These are phyloP conservation scores for Pythium biforme DNA, from an alignment of 352 stramenopile genomes.

Conservation along the genomic window DNA sequence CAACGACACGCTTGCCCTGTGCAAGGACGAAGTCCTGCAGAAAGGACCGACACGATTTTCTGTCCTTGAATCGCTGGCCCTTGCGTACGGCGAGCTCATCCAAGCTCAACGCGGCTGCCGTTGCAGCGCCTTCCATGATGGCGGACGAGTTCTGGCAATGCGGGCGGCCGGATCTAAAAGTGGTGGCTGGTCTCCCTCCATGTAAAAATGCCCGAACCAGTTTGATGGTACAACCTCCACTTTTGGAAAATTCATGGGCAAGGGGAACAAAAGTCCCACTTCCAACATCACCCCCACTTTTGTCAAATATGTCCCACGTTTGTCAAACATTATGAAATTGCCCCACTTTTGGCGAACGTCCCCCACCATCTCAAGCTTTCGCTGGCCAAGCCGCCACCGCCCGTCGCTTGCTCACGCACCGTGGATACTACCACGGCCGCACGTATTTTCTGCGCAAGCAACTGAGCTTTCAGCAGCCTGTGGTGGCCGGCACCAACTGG, in stretches of 20 bases:
- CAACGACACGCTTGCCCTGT: neutral
- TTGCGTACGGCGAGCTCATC: neutral
- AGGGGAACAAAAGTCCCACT: neutral
- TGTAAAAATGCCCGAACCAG: neutral
- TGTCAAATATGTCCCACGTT: neutral
- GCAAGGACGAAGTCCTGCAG: conserved; percentile 6
- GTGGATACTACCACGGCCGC: conserved; percentile 9
- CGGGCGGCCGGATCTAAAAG: neutral
- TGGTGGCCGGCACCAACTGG: conserved; percentile 10
- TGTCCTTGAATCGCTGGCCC: conserved; percentile 5
- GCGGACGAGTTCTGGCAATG: neutral
- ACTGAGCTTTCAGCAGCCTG: conserved; percentile 1
- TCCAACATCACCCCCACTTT: neutral
- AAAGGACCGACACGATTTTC: conserved; percentile 5
- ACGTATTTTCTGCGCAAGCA: conserved; percentile 16
- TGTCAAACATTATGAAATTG: neutral
- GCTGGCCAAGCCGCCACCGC: too few relatives aligned
- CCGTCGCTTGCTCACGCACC: too few relatives aligned
- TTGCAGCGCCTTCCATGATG: neutral
- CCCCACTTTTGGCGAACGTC: neutral
- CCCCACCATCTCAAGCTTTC: too few relatives aligned
- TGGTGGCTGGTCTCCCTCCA: conserved; percentile 1
- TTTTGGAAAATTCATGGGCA: neutral
- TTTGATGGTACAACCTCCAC: conserved; percentile 3
- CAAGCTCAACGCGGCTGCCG: neutral